Percentiles rank a stretch among this genome's conserved stretches.
Evolutionary conservation across 106 monocot species (phyloP).

Genomic region (Dioscorea dumetorum): DNA sequence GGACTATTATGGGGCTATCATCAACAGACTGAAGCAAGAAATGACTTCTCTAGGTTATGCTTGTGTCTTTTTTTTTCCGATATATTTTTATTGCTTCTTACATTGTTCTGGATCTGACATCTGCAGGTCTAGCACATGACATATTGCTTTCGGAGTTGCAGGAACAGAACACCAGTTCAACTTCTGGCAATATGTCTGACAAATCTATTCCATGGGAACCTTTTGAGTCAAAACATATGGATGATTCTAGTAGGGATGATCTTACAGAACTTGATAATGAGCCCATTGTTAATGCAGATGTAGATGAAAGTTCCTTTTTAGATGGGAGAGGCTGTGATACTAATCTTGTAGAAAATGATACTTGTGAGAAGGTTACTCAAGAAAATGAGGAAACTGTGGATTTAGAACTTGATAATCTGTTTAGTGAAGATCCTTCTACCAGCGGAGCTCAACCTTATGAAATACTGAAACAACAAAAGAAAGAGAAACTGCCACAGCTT

Average conservation of each 20-base stretch:
- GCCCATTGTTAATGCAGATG: slow-evolving; percentile 1
- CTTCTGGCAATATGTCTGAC: slow-evolving; percentile 6
- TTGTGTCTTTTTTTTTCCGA: not conserved
- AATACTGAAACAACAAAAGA: slow-evolving; percentile 33
- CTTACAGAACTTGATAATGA: slow-evolving; percentile 5
- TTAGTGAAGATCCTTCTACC: slow-evolving; percentile 59
- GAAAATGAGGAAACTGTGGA: slow-evolving; percentile 44
- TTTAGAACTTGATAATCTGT: slow-evolving; percentile 75
- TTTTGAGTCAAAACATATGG: slow-evolving; percentile 3
- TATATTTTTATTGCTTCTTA: slow-evolving; percentile 8
- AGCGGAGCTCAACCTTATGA: slow-evolving; percentile 26
- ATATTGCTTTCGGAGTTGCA: slow-evolving; percentile 25
- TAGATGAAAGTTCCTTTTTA: slow-evolving; percentile 13
- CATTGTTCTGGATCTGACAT: slow-evolving; percentile 1
- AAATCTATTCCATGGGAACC: slow-evolving; percentile 6
- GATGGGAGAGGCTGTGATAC: slow-evolving; percentile 10
- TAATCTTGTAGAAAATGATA: slow-evolving; percentile 4
- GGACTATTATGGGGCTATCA: slow-evolving; percentile 38
- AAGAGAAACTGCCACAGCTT: slow-evolving; percentile 32
- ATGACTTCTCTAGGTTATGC: slow-evolving; percentile 52
- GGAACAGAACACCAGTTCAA: slow-evolving; percentile 15
- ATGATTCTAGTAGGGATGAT: not conserved
- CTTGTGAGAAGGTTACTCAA: slow-evolving; percentile 11
- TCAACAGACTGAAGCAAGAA: slow-evolving; percentile 53
- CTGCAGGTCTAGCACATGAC: slow-evolving; percentile 61